Percentiles rank a stretch among this genome's conserved stretches.
Conservation (phyloP, 352 stramenopile species). For the Phytophthora crassamura region DNA sequence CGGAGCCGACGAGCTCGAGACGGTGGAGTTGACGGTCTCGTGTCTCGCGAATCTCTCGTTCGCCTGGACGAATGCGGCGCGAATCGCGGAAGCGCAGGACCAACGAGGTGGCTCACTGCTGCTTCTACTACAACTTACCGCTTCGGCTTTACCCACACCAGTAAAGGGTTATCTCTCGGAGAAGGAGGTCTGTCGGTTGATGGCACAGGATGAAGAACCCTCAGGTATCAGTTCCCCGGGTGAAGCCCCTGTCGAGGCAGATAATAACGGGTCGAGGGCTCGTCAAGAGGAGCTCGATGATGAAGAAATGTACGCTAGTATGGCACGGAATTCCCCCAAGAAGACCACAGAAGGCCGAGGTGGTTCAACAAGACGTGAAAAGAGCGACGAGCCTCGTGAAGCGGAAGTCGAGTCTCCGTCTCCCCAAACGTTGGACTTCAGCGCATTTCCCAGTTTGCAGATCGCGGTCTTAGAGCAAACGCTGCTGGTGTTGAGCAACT, state of each 20-base stretch:
- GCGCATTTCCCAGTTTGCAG: slow-evolving; percentile 61
- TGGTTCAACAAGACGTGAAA: slow-evolving; percentile 12
- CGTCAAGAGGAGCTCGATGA: slow-evolving; percentile 20
- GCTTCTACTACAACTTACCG: slow-evolving; percentile 58
- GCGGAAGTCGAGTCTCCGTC: slow-evolving; percentile 6
- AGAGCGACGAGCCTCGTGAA: slow-evolving; percentile 32
- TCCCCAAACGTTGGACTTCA: slow-evolving; percentile 55
- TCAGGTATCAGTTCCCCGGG: neutral
- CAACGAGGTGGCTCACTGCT: slow-evolving; percentile 37
- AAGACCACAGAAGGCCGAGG: slow-evolving; percentile 13
- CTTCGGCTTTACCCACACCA: slow-evolving; percentile 40
- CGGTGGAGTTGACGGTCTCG: slow-evolving; percentile 68
- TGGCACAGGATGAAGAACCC: slow-evolving; percentile 9
- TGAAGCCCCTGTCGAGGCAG: slow-evolving; percentile 3
- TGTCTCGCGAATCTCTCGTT: slow-evolving; percentile 80
- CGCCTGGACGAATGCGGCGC: slow-evolving; percentile 44
- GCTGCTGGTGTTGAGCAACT: slow-evolving; percentile 75
- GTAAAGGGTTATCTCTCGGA: slow-evolving; percentile 60
- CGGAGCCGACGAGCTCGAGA: slow-evolving; percentile 63
- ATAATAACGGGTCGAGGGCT: slow-evolving; percentile 6
- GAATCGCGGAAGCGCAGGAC: slow-evolving; percentile 45
- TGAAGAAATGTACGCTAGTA: slow-evolving; percentile 31
- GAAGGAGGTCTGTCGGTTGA: slow-evolving; percentile 27
- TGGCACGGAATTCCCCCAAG: slow-evolving; percentile 24
- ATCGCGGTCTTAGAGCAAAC: slow-evolving; percentile 72